Base-by-base conservation (phyloP, 1,139 yeast genomes). In the Hanseniaspora uvarum region DNA sequence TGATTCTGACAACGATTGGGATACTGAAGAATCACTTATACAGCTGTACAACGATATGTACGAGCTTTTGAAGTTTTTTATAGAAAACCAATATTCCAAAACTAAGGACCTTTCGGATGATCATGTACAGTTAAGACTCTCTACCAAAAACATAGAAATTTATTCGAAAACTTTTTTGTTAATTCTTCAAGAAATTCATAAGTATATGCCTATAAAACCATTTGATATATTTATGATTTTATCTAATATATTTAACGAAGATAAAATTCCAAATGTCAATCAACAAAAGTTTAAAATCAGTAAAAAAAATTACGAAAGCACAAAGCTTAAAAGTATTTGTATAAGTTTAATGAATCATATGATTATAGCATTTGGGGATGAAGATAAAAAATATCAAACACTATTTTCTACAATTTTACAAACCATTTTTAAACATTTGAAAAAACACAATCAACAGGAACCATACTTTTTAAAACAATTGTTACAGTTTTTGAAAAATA, bases 341-440 rank as follows among this genome's bases (percentile, higher is more conserved):
- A 56, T 56, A 4, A 57, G 58, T 1, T 48, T 59, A 2, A 56
- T 65, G 18, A 57, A 52, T 2, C 64, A 61, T n/a, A 52, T 70
- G 2, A 65, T 65, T 53, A 68, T 67, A 54, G 55, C 59, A 0
- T 70, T 66, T 58, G 30, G 31, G 1, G 45, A 37, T 26, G 23
- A 34, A 1, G 67, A 68, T 4, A 60, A 63, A 14, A 66, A 65
- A 16, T 56, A 69, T 1, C 60, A 65, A 2, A 65, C 72, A 0
- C 59, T 70, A 44, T 59, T 63, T 2, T 68, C 73, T 2, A 54
- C 65, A 11, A 37, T 68, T 2, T 44, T 65, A n/a, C 53, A 64
- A 7, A 56, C 61, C 0, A 54, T 64, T 2, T 60, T 70, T 49
- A 70, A 66, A 55, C 60, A 65, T 19, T 47, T 70, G 30, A 70